These are phyloP conservation scores for Pythium brassicae DNA, from an alignment of 352 stramenopile species.

Conservation along the genomic window DNA sequence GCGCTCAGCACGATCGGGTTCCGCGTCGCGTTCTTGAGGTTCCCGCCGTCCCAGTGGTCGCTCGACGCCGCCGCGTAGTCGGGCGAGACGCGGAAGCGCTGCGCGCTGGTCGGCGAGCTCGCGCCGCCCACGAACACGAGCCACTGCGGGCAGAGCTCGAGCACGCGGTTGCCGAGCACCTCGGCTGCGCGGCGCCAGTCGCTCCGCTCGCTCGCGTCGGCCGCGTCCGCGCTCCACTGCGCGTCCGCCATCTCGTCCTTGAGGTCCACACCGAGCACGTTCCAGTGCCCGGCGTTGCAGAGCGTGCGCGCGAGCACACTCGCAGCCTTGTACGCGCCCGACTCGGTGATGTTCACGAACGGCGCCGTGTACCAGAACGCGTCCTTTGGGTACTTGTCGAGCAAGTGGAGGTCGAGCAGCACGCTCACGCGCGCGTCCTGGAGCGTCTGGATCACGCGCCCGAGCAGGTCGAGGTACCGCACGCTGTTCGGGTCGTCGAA, in stretches of 20 bases:
- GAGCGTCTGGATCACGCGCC: slow-evolving; percentile 48
- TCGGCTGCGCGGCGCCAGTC: slow-evolving; percentile 41
- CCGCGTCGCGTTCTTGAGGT: slow-evolving; percentile 52
- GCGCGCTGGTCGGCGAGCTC: slow-evolving; percentile 30
- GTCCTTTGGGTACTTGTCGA: slow-evolving; percentile 47
- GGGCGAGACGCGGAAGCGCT: slow-evolving; percentile 36
- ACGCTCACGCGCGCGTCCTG: slow-evolving; percentile 45
- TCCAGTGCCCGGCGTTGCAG: slow-evolving; percentile 56
- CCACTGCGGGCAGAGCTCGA: slow-evolving; percentile 55
- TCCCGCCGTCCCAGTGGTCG: slow-evolving; percentile 57
- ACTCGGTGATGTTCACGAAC: slow-evolving; percentile 40
- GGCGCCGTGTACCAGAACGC: slow-evolving; percentile 64
- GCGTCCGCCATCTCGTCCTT: slow-evolving; percentile 53
- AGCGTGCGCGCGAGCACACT: slow-evolving; percentile 40
- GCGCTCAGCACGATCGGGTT: slow-evolving; percentile 36
- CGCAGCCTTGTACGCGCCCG: slow-evolving; percentile 39
- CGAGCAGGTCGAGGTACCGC: slow-evolving; percentile 55
- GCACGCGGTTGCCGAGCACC: slow-evolving; percentile 32
- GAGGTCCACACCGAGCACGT: slow-evolving; percentile 63
- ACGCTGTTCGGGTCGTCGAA: slow-evolving; percentile 40
- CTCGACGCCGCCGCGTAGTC: slow-evolving; percentile 32
- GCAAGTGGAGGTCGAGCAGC: slow-evolving; percentile 53
- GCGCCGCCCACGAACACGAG: slow-evolving; percentile 56
- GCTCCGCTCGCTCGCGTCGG: slow-evolving; percentile 20
- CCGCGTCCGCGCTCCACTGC: slow-evolving; percentile 25